Evolutionary conservation across 305 asterid genomes (phyloP).

Genomic region (Solanum hybrid): DNA sequence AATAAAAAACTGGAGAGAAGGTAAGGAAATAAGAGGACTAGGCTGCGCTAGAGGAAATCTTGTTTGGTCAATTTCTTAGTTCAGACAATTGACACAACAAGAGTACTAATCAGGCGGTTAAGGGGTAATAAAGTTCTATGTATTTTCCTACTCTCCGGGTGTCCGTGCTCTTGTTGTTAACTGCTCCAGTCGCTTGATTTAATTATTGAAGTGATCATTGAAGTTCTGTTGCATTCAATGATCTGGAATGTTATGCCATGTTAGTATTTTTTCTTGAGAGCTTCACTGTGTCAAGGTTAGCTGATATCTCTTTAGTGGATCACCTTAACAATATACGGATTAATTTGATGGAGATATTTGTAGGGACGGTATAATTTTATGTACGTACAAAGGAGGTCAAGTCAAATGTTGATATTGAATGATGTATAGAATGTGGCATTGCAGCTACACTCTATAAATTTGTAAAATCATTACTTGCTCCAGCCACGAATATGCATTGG

Average conservation of each 20-base stretch:
- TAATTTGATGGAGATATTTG: not conserved
- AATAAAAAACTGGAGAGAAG: not conserved
- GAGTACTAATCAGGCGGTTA: not conserved
- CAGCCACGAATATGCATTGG: not conserved
- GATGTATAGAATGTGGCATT: not conserved
- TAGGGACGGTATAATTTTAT: not conserved
- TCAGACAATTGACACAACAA: not conserved
- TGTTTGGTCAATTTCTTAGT: constrained; percentile 1
- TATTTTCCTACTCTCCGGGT: not conserved
- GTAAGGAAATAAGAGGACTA: not conserved
- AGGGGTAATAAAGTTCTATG: not conserved
- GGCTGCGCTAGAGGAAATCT: not conserved
- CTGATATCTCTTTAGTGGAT: not conserved
- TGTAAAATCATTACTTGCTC: not conserved
- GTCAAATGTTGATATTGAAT: not conserved
- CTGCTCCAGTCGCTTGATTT: not conserved
- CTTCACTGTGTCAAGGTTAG: not conserved
- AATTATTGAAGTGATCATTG: not conserved
- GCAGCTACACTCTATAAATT: not conserved
- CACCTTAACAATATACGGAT: not conserved
- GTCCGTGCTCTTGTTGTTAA: not conserved
- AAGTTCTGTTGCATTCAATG: not conserved
- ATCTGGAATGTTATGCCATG: not conserved
- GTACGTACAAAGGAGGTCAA: not conserved
- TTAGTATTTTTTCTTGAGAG: not conserved